These are phyloP conservation scores for Ramaria sp. DNA, from an alignment of 768 basidiomycete species.

Conservation along the genomic window DNA sequence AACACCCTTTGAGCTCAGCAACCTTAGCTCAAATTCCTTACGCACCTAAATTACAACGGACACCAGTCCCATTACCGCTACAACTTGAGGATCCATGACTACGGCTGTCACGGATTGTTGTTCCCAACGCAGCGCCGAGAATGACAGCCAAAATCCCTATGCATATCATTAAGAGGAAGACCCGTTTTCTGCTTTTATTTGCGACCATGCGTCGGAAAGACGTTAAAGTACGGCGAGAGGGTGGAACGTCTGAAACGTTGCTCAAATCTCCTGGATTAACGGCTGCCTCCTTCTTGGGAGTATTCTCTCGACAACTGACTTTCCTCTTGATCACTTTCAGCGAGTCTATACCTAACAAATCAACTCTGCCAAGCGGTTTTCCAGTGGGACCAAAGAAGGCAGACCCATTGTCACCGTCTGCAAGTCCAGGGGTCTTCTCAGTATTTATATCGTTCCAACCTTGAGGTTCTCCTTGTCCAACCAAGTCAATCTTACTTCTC, in stretches of 20 bases:
- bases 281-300: not conserved
- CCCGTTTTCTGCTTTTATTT: not conserved
- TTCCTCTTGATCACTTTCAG: conserved; percentile 1
- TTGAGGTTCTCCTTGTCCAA: not conserved
- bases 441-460: not conserved
- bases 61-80: conserved; percentile 34
- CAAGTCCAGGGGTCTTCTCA: not conserved
- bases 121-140: conserved; percentile 27
- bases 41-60: conserved; percentile 46
- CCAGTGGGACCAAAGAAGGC: no score
- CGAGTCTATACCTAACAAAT: conserved; percentile 1
- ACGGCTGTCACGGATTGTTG: conserved; percentile 31
- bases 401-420: no score
- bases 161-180: not conserved
- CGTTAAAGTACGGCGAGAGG: not conserved
- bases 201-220: not conserved
- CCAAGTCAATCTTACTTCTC: conserved; percentile 21
- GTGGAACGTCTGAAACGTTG: not conserved
- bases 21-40: conserved; percentile 5
- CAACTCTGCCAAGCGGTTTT: not conserved
- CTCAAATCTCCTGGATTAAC: not conserved
- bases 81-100: conserved; percentile 23
- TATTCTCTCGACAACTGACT: not conserved
- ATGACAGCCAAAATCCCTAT: conserved; percentile 20
- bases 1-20: not conserved